phyloP scores from a whole-genome alignment of 306 rosid genomes.

The Rosa chinensis region DNA sequence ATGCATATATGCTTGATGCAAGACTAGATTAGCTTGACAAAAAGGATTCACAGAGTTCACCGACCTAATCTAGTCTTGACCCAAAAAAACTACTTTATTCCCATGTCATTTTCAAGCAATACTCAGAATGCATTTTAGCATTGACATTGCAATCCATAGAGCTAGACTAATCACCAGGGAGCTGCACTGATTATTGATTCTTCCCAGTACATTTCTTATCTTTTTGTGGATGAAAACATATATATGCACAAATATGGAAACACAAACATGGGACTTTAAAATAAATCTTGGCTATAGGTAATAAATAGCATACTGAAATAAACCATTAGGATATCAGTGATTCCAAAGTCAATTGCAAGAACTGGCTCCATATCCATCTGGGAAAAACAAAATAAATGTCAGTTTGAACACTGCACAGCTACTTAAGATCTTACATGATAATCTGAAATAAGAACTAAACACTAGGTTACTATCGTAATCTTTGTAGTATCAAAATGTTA shows the following conservation, averaged over 20 bases:
- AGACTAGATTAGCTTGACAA: no score
- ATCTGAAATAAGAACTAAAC: slow-evolving; percentile 2
- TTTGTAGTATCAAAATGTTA: not conserved
- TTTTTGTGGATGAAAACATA: not conserved
- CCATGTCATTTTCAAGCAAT: no score
- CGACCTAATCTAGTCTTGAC: no score
- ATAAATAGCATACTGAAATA: not conserved
- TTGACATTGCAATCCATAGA: not conserved
- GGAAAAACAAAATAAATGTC: slow-evolving; percentile 28
- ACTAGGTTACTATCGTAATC: no score
- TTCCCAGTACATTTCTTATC: not conserved
- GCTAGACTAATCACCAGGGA: not conserved
- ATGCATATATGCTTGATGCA: no score
- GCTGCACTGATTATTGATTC: not conserved
- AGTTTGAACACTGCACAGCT: slow-evolving; percentile 12
- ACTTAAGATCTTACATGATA: not conserved
- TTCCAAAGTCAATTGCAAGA: slow-evolving; percentile 83
- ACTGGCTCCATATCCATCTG: slow-evolving; percentile 83
- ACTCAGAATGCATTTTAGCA: no score
- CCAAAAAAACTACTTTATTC: no score
- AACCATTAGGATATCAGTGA: slow-evolving; percentile 77
- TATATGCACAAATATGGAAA: not conserved
- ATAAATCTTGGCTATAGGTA: not conserved
- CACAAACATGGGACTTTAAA: not conserved
- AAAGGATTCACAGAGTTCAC: no score